Conservation (phyloP, 2,329 filamentous ascomycete species). For the Fusarium verticillioides region DNA sequence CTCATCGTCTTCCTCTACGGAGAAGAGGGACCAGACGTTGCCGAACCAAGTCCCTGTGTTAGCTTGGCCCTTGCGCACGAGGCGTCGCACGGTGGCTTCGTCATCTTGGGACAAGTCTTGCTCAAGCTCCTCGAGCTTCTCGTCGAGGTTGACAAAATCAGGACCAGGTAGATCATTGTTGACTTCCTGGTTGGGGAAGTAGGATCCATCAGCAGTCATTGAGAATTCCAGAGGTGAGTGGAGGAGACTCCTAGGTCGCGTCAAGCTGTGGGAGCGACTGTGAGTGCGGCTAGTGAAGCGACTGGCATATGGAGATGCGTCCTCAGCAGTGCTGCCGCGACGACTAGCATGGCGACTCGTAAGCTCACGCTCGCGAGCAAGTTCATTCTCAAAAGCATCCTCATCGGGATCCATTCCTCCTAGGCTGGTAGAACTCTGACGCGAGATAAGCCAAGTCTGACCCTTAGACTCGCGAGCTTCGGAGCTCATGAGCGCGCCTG, state of each 20-base stretch:
- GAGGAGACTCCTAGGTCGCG: slow-evolving; percentile 52
- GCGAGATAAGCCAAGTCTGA: slow-evolving; percentile 74
- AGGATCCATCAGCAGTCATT: slow-evolving; percentile 41
- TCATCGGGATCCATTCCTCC: slow-evolving; percentile 64
- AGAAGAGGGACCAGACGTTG: slow-evolving; percentile 70
- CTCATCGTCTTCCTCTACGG: slow-evolving; percentile 70
- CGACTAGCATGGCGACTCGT: slow-evolving; percentile 61
- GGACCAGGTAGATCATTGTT: slow-evolving; percentile 60
- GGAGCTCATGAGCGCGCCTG: slow-evolving; percentile 70
- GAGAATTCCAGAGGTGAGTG: slow-evolving; percentile 58
- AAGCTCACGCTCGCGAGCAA: slow-evolving; percentile 61
- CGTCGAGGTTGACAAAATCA: slow-evolving; percentile 72
- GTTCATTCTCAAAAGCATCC: slow-evolving; percentile 62
- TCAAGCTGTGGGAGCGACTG: slow-evolving; percentile 51
- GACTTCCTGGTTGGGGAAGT: slow-evolving; percentile 37
- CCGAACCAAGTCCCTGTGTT: slow-evolving; percentile 69
- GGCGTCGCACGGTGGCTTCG: slow-evolving; percentile 66
- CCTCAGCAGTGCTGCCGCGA: slow-evolving; percentile 56
- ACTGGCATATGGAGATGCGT: slow-evolving; percentile 54
- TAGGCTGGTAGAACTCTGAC: slow-evolving; percentile 72
- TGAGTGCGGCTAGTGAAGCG: slow-evolving; percentile 59
- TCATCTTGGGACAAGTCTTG: slow-evolving; percentile 64
- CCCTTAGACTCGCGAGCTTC: slow-evolving; percentile 75
- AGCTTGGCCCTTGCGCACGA: slow-evolving; percentile 64
- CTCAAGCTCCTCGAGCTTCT: slow-evolving; percentile 66